Percentiles rank a stretch among this genome's conserved stretches.
phyloP scores from a whole-genome alignment of 2,329 filamentous ascomycete species.

The Ceratocystis cubensis region DNA sequence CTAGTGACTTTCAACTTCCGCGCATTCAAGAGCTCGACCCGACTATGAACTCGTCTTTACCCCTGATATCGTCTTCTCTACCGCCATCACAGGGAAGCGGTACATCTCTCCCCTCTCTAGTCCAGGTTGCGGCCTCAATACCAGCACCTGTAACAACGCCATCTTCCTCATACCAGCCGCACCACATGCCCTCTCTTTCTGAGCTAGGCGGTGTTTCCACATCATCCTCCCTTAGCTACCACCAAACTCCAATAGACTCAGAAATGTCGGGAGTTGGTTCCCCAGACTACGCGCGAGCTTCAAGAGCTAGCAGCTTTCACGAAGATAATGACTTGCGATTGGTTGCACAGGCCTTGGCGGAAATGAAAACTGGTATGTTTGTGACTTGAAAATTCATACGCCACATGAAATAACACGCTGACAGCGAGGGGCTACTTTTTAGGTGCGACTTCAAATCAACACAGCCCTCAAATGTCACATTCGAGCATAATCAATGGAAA shows the following conservation, averaged over 20 bases:
- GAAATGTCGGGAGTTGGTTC: conserved; percentile 20
- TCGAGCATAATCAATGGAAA: conserved; percentile 12
- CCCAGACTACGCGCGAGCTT: conserved; percentile 16
- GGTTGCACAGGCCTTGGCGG: conserved; percentile 20
- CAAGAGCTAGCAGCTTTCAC: conserved; percentile 18
- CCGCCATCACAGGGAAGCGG: conserved; percentile 2
- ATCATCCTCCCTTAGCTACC: conserved; percentile 17
- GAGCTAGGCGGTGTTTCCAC: conserved; percentile 16
- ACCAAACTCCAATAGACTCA: conserved; percentile 19
- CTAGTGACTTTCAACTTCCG: conserved; percentile 13
- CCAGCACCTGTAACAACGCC: conserved; percentile 2
- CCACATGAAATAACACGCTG: neutral
- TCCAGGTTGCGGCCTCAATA: conserved; percentile 12
- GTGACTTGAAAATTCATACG: neutral
- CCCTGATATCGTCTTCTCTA: conserved; percentile 7
- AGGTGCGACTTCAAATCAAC: conserved; percentile 15
- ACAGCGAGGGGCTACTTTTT: neutral
- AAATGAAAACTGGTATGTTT: conserved; percentile 20
- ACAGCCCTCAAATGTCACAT: conserved; percentile 17
- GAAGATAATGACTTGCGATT: conserved; percentile 20
- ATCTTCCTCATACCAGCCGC: conserved; percentile 4
- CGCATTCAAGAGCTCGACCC: conserved; percentile 17
- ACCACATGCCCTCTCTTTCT: conserved; percentile 16
- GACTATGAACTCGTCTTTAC: conserved; percentile 4
- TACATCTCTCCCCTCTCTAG: conserved; percentile 14